Base-by-base conservation (phyloP, 2,329 filamentous ascomycete species). In the Rosellinia necatrix region DNA sequence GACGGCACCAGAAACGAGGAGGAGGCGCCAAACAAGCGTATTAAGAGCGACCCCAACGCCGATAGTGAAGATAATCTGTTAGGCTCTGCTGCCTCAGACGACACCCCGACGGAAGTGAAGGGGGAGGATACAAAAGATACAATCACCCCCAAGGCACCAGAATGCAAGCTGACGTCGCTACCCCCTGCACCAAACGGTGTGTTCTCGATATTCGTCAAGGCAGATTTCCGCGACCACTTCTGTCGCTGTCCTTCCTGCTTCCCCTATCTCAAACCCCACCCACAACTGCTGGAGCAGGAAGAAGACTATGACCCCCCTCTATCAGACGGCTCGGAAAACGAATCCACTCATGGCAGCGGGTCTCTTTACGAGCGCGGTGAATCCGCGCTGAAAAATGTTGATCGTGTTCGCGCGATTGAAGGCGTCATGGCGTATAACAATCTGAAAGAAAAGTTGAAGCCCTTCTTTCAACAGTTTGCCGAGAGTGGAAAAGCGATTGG, bases 361-460 rank as follows among this genome's bases (percentile, higher is more conserved):
- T 94, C 89, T 61, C 80, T 99, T 2, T 85, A 96, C 29, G 92
- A 97, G 46, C 90, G 92, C 15, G 94, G 94, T 42, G 94, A 99
- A 75, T 93, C 91, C 43, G 93, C 92, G 0, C 81, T 99, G 24
- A 91, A 87, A 70, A 96, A 91, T 66, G 87, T 99, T 53, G 94
- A 99, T 70, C 89, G 94, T 2, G 93, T 97, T 6, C 83, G 88
- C 12, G 94, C 94, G 4, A 96, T 99, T 53, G 90, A 99, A 72
- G 94, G 94, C 13, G 93, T 96, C 41, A 97, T 97, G 92, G 93
- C 92, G 0, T 99, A 97, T 75, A 97, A 97, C 68, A 89, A 96
- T 67, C 82, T 99, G 58, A 94, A 96, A 70, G 92, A 97, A 69
- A 92, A 93, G 70, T 85, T 99, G n/a, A 96, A 93, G 78, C 87